These are phyloP conservation scores for Globisporangium abappressorium DNA, from an alignment of 352 stramenopile species.

Conservation along the genomic window DNA sequence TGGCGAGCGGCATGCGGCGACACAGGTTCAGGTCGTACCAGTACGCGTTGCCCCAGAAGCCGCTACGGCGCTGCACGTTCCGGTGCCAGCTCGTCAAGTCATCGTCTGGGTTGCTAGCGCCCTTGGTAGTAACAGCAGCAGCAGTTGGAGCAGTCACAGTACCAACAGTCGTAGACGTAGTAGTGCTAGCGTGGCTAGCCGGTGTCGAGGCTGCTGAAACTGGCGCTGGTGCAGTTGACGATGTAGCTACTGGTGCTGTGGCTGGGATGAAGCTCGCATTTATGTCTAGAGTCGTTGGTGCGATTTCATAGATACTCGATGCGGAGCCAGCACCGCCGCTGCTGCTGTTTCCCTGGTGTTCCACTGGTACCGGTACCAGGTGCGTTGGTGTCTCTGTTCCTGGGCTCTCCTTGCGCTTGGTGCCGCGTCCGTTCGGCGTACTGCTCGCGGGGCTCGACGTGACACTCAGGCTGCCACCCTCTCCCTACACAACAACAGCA, in stretches of 20 bases:
- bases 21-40: slow-evolving; percentile 79
- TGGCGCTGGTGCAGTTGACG: neutral
- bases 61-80: slow-evolving; percentile 60
- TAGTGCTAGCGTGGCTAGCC: neutral
- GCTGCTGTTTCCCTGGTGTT: neutral
- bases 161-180: neutral
- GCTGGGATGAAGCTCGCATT: neutral
- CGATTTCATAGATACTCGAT: neutral
- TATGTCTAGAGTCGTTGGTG: neutral
- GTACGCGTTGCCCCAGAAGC: slow-evolving; percentile 72
- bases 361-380: neutral
- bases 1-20: slow-evolving; percentile 54
- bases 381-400: neutral
- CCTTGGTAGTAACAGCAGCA: no score
- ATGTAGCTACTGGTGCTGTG: neutral
- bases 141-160: neutral
- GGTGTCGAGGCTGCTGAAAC: neutral
- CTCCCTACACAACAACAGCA: neutral
- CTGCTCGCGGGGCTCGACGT: slow-evolving; percentile 5
- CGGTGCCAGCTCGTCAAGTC: slow-evolving; percentile 36
- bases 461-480: neutral
- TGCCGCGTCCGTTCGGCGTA: neutral
- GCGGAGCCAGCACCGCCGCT: neutral
- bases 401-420: slow-evolving; percentile 12
- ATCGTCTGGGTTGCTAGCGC: no score